A percentile compares a stretch with the other conserved stretches of the same genome.
Evolutionary conservation across 148 eudicot species (phyloP).

Genomic region (Rhododendron simsii): DNA sequence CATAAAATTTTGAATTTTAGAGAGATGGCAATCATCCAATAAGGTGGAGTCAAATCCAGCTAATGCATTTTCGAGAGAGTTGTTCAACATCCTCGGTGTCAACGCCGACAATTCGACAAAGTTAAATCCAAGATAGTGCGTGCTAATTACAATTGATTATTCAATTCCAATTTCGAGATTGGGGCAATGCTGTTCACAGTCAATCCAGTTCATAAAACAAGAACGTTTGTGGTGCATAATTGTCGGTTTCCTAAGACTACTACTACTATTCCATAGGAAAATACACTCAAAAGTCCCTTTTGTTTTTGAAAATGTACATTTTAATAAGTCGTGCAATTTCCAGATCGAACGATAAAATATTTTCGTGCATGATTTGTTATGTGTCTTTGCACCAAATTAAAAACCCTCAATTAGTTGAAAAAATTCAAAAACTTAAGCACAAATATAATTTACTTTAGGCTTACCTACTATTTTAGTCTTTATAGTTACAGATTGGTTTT

Average conservation of each 20-base stretch:
- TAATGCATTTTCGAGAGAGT: not conserved
- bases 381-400: too few relatives aligned
- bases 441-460: too few relatives aligned
- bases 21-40: not conserved
- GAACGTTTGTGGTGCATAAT: not conserved
- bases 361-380: too few relatives aligned
- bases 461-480: too few relatives aligned
- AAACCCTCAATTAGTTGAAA: too few relatives aligned
- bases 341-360: too few relatives aligned
- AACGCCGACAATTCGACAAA: slow-evolving; percentile 5
- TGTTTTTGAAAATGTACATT: too few relatives aligned
- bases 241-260: not conserved
- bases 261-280: too few relatives aligned
- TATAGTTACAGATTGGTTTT: too few relatives aligned
- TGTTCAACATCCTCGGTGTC: slow-evolving; percentile 11
- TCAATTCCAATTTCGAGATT: not conserved
- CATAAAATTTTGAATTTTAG: not conserved
- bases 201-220: not conserved
- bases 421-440: too few relatives aligned
- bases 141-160: not conserved
- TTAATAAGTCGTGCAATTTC: too few relatives aligned
- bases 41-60: not conserved
- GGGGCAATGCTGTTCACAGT: not conserved
- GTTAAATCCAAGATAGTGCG: not conserved
- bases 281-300: too few relatives aligned